Conservation (phyloP, 768 basidiomycete genomes). For the Leucocoprinus leucothites region DNA sequence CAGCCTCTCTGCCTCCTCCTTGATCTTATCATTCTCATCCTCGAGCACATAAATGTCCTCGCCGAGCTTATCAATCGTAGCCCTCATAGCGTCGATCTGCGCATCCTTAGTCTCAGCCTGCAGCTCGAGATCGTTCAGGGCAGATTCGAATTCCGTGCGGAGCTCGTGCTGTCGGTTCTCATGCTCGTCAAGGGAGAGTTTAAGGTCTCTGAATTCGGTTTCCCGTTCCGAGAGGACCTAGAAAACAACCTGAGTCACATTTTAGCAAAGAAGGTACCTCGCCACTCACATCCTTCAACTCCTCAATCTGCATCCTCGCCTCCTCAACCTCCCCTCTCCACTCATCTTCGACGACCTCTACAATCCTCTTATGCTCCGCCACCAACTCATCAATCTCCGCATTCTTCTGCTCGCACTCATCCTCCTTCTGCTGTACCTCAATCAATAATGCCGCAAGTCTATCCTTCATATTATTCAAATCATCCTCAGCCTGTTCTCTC, state of each 20-base stretch:
- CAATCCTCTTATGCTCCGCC: constrained; percentile 67
- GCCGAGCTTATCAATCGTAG: constrained; percentile 77
- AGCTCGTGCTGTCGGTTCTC: constrained; percentile 70
- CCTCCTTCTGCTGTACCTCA: constrained; percentile 82
- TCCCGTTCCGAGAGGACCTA: constrained; percentile 80
- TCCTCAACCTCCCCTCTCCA: constrained; percentile 90
- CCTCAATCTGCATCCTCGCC: constrained; percentile 72
- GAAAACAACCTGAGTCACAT: not conserved
- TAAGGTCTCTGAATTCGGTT: constrained; percentile 71
- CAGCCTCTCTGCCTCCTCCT: constrained; percentile 21
- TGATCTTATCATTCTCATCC: constrained; percentile 54
- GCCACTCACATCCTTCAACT: constrained; percentile 64
- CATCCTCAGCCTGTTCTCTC: constrained; percentile 76
- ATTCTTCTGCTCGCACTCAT: constrained; percentile 78
- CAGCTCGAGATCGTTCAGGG: constrained; percentile 70
- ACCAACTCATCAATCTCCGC: constrained; percentile 79
- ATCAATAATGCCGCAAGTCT: constrained; percentile 78
- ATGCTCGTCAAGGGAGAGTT: constrained; percentile 70
- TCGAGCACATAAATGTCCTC: constrained; percentile 83
- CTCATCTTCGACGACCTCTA: constrained; percentile 73
- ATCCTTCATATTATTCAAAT: constrained; percentile 69
- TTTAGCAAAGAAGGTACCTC: not conserved
- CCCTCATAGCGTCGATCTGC: constrained; percentile 69
- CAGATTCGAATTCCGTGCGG: constrained; percentile 71
- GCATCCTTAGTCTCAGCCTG: constrained; percentile 79